Conservation (phyloP, 768 basidiomycete genomes). For the Sarcodon aspratus region DNA sequence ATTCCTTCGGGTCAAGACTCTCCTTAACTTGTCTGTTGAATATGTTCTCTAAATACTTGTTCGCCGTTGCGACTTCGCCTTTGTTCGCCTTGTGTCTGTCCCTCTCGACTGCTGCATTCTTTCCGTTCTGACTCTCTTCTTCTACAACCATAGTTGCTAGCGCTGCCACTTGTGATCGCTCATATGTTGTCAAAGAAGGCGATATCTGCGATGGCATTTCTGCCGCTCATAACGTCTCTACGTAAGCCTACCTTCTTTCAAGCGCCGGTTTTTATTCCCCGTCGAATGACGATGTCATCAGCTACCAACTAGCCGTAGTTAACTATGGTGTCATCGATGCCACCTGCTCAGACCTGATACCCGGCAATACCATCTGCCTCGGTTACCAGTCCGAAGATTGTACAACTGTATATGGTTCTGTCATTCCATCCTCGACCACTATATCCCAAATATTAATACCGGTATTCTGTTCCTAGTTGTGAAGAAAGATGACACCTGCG, state of each 20-base stretch:
- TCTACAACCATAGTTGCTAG: slow-evolving; percentile 17
- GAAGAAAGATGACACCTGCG: slow-evolving; percentile 43
- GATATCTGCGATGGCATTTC: slow-evolving; percentile 66
- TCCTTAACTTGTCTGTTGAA: not conserved
- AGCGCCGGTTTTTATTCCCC: slow-evolving; percentile 1
- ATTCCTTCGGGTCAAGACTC: not conserved
- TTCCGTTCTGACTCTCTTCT: not conserved
- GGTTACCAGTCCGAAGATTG: slow-evolving; percentile 54
- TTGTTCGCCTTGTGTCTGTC: slow-evolving; percentile 50
- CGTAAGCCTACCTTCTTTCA: slow-evolving; percentile 23
- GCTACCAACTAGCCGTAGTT: slow-evolving; percentile 63
- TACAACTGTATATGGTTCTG: slow-evolving; percentile 30
- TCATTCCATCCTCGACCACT: slow-evolving; percentile 22
- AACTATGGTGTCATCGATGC: slow-evolving; percentile 41
- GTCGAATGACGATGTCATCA: slow-evolving; percentile 13
- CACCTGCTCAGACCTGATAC: slow-evolving; percentile 46
- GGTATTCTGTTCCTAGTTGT: slow-evolving; percentile 47
- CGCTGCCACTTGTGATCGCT: slow-evolving; percentile 37
- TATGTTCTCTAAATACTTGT: slow-evolving; percentile 48
- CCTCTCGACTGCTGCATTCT: not conserved
- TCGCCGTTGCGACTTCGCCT: slow-evolving; percentile 45
- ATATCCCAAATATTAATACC: slow-evolving; percentile 45
- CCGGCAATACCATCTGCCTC: slow-evolving; percentile 46
- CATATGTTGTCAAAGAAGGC: slow-evolving; percentile 41
- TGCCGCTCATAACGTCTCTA: slow-evolving; percentile 45